Percentiles rank a stretch among this genome's conserved stretches.
These are phyloP conservation scores for Chaetomium olivaceum DNA, from an alignment of 2,329 filamentous ascomycete genomes.

Conservation along the genomic window DNA sequence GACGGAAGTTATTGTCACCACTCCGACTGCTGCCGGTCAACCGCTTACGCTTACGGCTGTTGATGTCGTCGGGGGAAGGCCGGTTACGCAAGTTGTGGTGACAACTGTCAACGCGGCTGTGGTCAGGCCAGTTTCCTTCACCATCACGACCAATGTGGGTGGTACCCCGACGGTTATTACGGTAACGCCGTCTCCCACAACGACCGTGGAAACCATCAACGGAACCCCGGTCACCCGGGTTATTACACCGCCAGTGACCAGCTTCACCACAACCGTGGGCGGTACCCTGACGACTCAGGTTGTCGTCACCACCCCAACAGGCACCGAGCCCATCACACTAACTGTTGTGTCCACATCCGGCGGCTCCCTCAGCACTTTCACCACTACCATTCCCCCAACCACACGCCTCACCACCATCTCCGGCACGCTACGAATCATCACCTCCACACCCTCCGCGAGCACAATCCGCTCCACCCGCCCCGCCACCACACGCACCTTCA, in stretches of 20 bases:
- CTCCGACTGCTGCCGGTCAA: constrained; percentile 21
- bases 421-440: constrained; percentile 35
- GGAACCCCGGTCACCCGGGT: constrained; percentile 32
- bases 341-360: constrained; percentile 33
- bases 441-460: constrained; percentile 34
- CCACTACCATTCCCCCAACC: constrained; percentile 30
- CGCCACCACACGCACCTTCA: constrained; percentile 32
- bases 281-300: constrained; percentile 34
- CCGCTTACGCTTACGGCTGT: constrained; percentile 29
- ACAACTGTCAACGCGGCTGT: constrained; percentile 25
- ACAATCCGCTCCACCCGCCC: constrained; percentile 33
- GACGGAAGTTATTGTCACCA: constrained; percentile 24
- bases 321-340: constrained; percentile 29
- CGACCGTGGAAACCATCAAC: constrained; percentile 33
- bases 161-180: constrained; percentile 34
- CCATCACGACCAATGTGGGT: constrained; percentile 32
- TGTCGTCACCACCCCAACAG: constrained; percentile 35
- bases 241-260: constrained; percentile 32
- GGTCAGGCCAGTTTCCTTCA: constrained; percentile 32
- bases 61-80: constrained; percentile 24
- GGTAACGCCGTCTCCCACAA: constrained; percentile 30
- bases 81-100: constrained; percentile 30
- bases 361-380: constrained; percentile 32
- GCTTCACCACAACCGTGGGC: constrained; percentile 34
- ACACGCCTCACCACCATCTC: constrained; percentile 35